Percentiles rank a stretch among this genome's conserved stretches.
phyloP scores from a whole-genome alignment of 495 filamentous ascomycete species.

The Xylaria bambusicola region DNA sequence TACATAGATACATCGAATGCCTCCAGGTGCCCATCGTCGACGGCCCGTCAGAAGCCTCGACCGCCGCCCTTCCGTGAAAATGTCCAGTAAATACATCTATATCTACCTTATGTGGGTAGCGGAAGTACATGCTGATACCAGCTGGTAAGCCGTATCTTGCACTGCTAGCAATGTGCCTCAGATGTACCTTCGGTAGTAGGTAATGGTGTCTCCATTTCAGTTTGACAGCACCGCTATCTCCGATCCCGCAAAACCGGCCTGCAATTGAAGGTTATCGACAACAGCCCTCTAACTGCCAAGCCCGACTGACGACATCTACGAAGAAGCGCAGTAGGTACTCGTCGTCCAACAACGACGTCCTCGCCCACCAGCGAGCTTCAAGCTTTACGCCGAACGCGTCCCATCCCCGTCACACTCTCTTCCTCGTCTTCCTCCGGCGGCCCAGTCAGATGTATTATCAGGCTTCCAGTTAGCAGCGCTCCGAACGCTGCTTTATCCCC shows the following conservation, averaged over 20 bases:
- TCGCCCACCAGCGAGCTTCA: background rate
- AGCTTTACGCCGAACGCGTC: background rate
- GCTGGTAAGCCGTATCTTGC: no score
- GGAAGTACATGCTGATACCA: no score
- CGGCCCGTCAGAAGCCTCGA: no score
- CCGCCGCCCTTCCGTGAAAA: no score
- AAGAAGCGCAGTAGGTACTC: background rate
- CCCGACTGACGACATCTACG: slow-evolving; percentile 11
- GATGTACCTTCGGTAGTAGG: background rate
- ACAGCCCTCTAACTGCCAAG: background rate
- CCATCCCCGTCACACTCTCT: background rate
- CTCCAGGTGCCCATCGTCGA: no score
- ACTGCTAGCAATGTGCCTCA: no score
- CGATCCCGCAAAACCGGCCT: background rate
- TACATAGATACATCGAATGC: no score
- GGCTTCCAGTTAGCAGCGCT: slow-evolving; percentile 29
- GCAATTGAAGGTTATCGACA: background rate
- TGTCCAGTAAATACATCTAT: no score
- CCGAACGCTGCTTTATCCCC: slow-evolving; percentile 25
- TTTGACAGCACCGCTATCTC: slow-evolving; percentile 8
- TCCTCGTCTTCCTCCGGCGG: background rate
- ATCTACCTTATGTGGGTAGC: no score
- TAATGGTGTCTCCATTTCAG: background rate
- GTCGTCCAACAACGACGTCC: background rate
- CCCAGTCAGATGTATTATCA: slow-evolving; percentile 38